Conservation (phyloP, 75 land plant species). For the Larix kaempferi region DNA sequence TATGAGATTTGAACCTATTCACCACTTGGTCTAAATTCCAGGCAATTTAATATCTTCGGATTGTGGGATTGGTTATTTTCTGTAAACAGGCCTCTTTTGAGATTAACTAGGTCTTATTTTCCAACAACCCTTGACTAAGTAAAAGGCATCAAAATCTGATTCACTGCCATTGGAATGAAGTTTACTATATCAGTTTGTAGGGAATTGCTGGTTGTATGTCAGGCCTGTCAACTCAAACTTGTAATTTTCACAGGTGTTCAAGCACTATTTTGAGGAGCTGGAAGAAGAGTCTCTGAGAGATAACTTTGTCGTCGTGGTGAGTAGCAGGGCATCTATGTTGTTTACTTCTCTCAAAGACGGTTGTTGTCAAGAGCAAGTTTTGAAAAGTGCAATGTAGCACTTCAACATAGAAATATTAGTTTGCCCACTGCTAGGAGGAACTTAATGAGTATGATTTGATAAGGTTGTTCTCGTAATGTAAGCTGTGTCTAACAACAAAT, state of each 20-base stretch:
- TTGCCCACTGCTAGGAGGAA: background rate
- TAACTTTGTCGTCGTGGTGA: constrained; percentile 99
- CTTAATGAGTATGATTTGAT: constrained; percentile 18
- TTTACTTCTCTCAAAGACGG: too few species aligned
- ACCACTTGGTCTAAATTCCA: background rate
- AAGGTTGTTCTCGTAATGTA: constrained; percentile 11
- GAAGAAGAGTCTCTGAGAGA: constrained; percentile 97
- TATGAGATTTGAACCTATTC: background rate
- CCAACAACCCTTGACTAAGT: background rate
- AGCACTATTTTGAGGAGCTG: constrained; percentile 98
- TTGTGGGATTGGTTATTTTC: background rate
- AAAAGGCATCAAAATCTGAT: background rate
- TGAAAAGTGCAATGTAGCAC: background rate
- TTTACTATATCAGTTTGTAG: background rate
- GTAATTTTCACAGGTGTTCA: constrained; percentile 63
- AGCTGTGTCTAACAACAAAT: too few species aligned
- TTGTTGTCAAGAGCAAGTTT: background rate
- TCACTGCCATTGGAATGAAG: background rate
- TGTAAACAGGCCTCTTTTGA: background rate
- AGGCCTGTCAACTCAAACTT: too few species aligned
- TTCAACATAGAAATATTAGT: background rate
- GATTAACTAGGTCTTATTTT: background rate
- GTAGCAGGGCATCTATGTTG: background rate
- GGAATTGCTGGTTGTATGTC: too few species aligned
- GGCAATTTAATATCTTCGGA: background rate